Base-by-base conservation (phyloP, 306 rosid genomes). In the Carpinus viminea region DNA sequence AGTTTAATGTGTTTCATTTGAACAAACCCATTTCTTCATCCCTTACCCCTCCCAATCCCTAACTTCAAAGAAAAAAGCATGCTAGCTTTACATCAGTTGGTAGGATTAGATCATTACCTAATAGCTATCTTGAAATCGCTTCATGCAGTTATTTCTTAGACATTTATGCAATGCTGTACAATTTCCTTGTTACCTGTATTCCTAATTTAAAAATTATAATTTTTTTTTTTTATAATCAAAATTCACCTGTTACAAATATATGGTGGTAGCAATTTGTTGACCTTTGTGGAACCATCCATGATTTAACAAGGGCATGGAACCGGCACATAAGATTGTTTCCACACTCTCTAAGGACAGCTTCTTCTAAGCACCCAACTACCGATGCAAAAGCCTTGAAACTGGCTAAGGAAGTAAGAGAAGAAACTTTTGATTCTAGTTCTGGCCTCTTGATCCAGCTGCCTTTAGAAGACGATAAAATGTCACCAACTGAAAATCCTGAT, bases 201-300 rank as follows among this genome's bases (percentile, higher is more conserved):
- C 47, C 21, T 65, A 62, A 60, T 41, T 72, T 74, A 74, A 72
- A 50, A 18, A 84, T 57, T 20, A 26, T 47, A 65, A 28, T 8
- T 28, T 47, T 21, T 65, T 24, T 24, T 24, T 24, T 24, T 24
- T 36, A 3, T 54, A 34, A 50, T 64, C 26, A 38, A 62, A 53
- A 46, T 76, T 72, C 68, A 76, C 68, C 2, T 54, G 45, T 76
- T 75, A 26, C 83, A 78, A 62, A 52, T 76, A 26, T 70, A 74
- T 85, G 11, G 45, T 83, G 70, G 56, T 68, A 52, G 70, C 97
- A 94, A 97, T 86, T 83, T 87, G 89, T 92, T 68, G 97, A 94
- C 81, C 89, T 77, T 66, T 91, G 93, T 79, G 97, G 98, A 87
- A 92, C 91, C 75, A 89, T 92, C 75, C 88, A 87, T 72, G 94